phyloP scores from a whole-genome alignment of 305 asterid genomes.

The Coffea humblotiana region DNA sequence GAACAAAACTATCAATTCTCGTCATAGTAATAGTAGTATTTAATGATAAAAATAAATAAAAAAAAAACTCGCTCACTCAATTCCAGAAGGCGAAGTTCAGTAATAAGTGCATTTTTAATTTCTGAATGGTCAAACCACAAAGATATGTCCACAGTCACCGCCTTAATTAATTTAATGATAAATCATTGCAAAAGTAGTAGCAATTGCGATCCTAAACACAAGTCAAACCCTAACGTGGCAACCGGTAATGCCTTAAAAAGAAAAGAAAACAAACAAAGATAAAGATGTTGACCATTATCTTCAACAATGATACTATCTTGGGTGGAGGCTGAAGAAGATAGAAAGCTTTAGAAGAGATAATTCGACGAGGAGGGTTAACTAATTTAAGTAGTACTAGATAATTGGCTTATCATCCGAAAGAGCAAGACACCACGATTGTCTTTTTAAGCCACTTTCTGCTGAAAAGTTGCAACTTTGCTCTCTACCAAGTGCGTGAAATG shows the following conservation, averaged over 20 bases:
- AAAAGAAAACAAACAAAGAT: no score
- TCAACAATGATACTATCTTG: background rate
- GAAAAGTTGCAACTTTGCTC: background rate
- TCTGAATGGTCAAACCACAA: conserved; percentile 1
- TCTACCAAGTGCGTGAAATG: background rate
- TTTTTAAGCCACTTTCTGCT: conserved; percentile 26
- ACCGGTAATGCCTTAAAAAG: background rate
- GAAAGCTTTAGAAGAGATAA: background rate
- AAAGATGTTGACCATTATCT: background rate
- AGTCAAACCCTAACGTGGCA: conserved; percentile 18
- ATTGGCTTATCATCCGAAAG: conserved; percentile 4
- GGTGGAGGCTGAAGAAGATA: background rate
- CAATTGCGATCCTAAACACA: background rate
- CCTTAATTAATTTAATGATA: background rate
- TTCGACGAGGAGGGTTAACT: background rate
- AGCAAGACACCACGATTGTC: conserved; percentile 1
- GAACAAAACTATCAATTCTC: background rate
- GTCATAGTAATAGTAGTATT: background rate
- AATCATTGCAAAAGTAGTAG: background rate
- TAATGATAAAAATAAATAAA: background rate
- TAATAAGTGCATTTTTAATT: background rate
- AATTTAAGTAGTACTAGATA: background rate
- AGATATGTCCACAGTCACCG: background rate
- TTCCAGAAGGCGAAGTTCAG: background rate
- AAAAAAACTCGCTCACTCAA: no score